A percentile compares a stretch with the other conserved stretches of the same genome.
These are phyloP conservation scores for Fusarium tricinctum DNA, from an alignment of 2,329 filamentous ascomycete genomes.

Conservation along the genomic window DNA sequence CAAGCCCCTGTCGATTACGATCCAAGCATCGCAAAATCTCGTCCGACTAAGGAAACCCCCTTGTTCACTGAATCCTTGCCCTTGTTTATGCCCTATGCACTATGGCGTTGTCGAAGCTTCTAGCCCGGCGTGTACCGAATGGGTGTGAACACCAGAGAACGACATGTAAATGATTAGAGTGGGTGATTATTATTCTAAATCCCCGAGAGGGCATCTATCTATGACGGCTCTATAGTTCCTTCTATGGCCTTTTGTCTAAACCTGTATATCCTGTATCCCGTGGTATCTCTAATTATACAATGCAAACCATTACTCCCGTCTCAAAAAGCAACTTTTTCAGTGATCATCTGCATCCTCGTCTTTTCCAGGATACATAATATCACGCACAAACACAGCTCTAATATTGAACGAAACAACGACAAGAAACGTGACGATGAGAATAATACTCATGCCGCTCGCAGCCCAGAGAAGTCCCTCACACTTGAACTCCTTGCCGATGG, in stretches of 20 bases:
- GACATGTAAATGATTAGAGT: not conserved
- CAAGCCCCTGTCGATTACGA: conserved; percentile 16
- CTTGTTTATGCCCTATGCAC: not conserved
- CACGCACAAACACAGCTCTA: conserved; percentile 63
- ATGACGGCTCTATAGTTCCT: not conserved
- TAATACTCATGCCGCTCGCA: conserved; percentile 64
- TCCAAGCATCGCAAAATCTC: conserved; percentile 19
- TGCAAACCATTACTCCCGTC: conserved; percentile 12
- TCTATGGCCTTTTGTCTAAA: conserved; percentile 22
- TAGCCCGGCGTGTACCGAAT: conserved; percentile 3
- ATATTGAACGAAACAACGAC: conserved; percentile 61
- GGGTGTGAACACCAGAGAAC: not conserved
- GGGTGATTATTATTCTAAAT: not conserved
- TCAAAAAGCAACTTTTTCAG: conserved; percentile 33
- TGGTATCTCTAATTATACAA: conserved; percentile 32
- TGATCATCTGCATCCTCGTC: conserved; percentile 68
- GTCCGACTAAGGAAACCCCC: conserved; percentile 3
- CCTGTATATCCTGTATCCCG: conserved; percentile 13
- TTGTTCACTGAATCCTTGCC: conserved; percentile 5
- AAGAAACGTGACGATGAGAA: conserved; percentile 59
- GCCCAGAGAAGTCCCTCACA: conserved; percentile 63
- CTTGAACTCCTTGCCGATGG: conserved; percentile 64
- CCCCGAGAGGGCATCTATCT: not conserved
- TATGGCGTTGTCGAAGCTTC: conserved; percentile 11
- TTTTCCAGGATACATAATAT: conserved; percentile 69